Base-by-base conservation (phyloP, 1,139 yeast genomes). In the Yamadazyma dushanensis region DNA sequence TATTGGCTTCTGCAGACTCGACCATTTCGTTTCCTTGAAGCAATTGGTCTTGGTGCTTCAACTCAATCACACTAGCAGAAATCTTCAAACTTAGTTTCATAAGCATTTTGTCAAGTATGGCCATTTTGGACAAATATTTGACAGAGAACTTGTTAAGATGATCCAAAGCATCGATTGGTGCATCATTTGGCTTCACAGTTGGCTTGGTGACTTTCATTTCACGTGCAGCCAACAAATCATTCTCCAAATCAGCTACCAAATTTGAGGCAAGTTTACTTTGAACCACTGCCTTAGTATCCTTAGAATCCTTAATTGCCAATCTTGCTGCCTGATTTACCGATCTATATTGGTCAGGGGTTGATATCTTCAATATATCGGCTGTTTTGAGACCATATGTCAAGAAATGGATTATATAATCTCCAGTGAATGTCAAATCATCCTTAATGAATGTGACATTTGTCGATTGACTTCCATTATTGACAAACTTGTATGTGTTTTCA, bases 391-490 rank as follows among this genome's bases (percentile, higher is more conserved):
- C 9, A 10, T 8, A 26, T 6, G 20, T 15, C 5, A 4, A 23
- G 34, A 9, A 24, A 11, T 42, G 35, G 2, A 63, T 34, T 11
- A 58, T 35, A 35, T 54, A 59, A 14, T 52, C 55, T 0, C 67
- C 67, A 2, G 59, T 49, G 15, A 50, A 54, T 1, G 56, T 49
- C 3, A 54, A 38, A 15, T 47, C 48, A 37, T 64, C 70, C n/a
- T 41, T 44, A 7, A 63, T 34, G 23, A 49, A 43, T 3, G 56
- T 49, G 26, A 49, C 39, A 10, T 49, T 40, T 1, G 44, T 16
- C 1, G 37, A 29, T 10, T 31, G 37, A 10, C 35, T 16, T 9
- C 31, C 26, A 20, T 45, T 38, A 4, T 31, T 32, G n/a, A 46
- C 32, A 3, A 20, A 13, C 9, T 33, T 33, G 18, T 32, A 32